A percentile compares a stretch with the other conserved stretches of the same genome.
Evolutionary conservation across 202 grass and related monocot genomes (phyloP).

Genomic region (Saccharum hybrid): DNA sequence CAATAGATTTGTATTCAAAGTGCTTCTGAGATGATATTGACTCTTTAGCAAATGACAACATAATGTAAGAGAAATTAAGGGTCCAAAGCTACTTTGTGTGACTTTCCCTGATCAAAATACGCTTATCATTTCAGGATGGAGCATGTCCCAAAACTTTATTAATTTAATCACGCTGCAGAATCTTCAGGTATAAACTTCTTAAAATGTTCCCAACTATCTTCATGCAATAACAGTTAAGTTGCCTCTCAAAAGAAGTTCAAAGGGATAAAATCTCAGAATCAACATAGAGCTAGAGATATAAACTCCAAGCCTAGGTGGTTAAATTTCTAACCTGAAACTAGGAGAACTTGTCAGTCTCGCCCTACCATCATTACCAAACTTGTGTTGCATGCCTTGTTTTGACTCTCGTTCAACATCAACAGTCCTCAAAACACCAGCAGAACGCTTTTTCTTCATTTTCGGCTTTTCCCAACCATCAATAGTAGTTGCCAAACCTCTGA

Average conservation of each 20-base stretch:
- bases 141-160: conserved; percentile 19
- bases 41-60: neutral
- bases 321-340: conserved; percentile 69
- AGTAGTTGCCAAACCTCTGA: conserved; percentile 55
- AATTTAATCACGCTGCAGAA: conserved; percentile 34
- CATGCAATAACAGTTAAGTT: conserved; percentile 1
- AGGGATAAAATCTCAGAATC: conserved; percentile 32
- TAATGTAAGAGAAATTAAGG: neutral
- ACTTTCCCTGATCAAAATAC: neutral
- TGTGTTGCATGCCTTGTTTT: conserved; percentile 72
- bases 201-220: conserved; percentile 6
- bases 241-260: neutral
- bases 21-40: neutral
- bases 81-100: neutral
- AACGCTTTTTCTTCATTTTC: conserved; percentile 89
- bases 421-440: conserved; percentile 60
- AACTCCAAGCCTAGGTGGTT: conserved; percentile 27
- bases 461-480: conserved; percentile 88
- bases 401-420: conserved; percentile 64
- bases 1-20: neutral
- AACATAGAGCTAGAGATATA: conserved; percentile 45
- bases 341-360: conserved; percentile 56
- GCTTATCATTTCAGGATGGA: neutral
- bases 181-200: conserved; percentile 26
- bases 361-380: conserved; percentile 66